phyloP scores from a whole-genome alignment of 257 asterid species.

The Solanum tacnaense region DNA sequence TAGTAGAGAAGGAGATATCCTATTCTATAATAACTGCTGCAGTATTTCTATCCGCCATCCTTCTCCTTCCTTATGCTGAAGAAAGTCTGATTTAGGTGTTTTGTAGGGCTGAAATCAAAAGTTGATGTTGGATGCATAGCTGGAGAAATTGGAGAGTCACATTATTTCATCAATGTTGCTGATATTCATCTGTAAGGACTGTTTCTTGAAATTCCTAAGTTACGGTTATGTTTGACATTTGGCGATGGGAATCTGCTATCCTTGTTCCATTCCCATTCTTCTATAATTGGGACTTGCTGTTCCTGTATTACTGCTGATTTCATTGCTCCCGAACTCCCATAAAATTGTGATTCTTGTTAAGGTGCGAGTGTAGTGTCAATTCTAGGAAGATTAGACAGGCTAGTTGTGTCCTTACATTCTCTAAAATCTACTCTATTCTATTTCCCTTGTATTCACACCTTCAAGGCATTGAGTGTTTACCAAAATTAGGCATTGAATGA shows the following conservation, averaged over 20 bases:
- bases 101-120: conserved; percentile 60
- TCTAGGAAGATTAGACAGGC: not conserved
- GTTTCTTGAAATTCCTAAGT: not conserved
- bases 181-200: conserved; percentile 75
- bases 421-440: not conserved
- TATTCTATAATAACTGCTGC: not conserved
- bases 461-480: not conserved
- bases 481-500: not conserved
- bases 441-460: not conserved
- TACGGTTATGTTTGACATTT: not conserved
- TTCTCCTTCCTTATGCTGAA: conserved; percentile 1
- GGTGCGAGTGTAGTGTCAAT: not conserved
- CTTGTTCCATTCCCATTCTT: not conserved
- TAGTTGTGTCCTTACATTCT: not conserved
- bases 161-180: conserved; percentile 81
- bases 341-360: not conserved
- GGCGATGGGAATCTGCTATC: not conserved
- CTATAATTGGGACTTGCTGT: not conserved
- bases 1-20: not conserved
- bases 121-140: conserved; percentile 64
- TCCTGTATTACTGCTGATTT: not conserved
- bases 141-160: conserved; percentile 51
- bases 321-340: not conserved
- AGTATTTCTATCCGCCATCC: not conserved
- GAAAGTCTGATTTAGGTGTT: conserved; percentile 8